Base-by-base conservation (phyloP, 805 yeast species). In the Saccharomyces kudriavzevii region DNA sequence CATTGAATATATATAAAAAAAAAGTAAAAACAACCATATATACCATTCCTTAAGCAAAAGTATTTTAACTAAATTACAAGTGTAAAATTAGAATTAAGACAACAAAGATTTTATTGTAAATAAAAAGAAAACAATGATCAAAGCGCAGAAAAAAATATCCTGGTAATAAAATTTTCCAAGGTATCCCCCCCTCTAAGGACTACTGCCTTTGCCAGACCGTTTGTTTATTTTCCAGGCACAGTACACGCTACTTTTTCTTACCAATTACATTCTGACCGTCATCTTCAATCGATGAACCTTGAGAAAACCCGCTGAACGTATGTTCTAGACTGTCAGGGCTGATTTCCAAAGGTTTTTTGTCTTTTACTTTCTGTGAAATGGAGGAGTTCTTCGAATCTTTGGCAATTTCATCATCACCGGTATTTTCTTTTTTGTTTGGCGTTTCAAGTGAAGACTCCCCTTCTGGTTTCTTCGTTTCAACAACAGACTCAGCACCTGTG, bases 241-340 rank as follows among this genome's bases (percentile, higher is more conserved):
- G 4, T n/a, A 17, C 22, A 9, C 8, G 3, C 24, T 35, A 35
- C 24, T 35, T 35, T 17, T 17, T 13, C 22, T 35, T 35, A 35
- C 4, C 24, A 35, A 35, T 35, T 35, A 9, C 43, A 35, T 35
- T 24, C 22, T n/a, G 43, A 17, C 28, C 49, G 14, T 54, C 47
- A 30, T 54, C 50, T 10, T 51, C 59, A 17, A 45, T 43, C 28
- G 53, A 46, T 5, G 56, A 48, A 22, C 55, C 59, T 25, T 59
- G 60, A 25, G 57, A 57, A 20, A 57, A 60, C 9, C 58, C 58
- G 24, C 60, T 58, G 45, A 56, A 58, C 9, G 60, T 53, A 24
- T 49, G 58, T 43, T 56, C 55, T 25, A 58, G 46, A 5, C 40
- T 49, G 28, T 54, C 43, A 6, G 24, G 43, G 43, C 43, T 20